phyloP scores from a whole-genome alignment of 805 yeast genomes.

The Dipodascopsis tothii region DNA sequence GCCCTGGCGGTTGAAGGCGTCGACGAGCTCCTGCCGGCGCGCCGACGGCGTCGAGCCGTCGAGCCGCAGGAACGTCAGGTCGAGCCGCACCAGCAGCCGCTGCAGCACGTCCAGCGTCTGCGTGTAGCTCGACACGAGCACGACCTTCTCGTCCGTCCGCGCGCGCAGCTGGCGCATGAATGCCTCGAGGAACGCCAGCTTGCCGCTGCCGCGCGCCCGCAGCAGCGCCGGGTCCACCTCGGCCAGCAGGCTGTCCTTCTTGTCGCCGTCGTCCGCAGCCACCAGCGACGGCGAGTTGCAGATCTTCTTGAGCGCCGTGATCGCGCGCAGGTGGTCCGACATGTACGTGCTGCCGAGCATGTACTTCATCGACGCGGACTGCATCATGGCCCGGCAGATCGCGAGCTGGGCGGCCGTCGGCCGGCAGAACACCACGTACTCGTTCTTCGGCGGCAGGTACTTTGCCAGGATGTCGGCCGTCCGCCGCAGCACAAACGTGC shows the following conservation, averaged over 20 bases:
- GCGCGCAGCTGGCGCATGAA: constrained; percentile 45
- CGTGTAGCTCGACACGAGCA: constrained; percentile 80
- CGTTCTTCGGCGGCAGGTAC: constrained; percentile 65
- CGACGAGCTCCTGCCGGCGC: constrained; percentile 58
- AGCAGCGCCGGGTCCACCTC: constrained; percentile 8
- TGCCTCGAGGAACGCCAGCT: constrained; percentile 52
- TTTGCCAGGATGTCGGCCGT: constrained; percentile 48
- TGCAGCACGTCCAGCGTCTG: constrained; percentile 77
- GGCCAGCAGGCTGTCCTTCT: constrained; percentile 1
- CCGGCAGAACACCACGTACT: constrained; percentile 64
- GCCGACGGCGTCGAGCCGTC: constrained; percentile 79
- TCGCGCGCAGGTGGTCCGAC: constrained; percentile 50
- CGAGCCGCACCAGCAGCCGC: constrained; percentile 42
- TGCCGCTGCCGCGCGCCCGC: constrained; percentile 43
- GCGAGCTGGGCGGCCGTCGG: constrained; percentile 59
- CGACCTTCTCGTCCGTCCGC: constrained; percentile 60
- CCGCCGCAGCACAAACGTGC: constrained; percentile 63
- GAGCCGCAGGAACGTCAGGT: constrained; percentile 50
- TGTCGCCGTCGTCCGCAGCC: constrained; percentile 40
- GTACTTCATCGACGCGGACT: constrained; percentile 29
- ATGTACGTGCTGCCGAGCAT: constrained; percentile 30
- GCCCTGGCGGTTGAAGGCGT: constrained; percentile 51
- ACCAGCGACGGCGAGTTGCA: constrained; percentile 75
- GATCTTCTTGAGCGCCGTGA: constrained; percentile 66
- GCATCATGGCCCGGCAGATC: constrained; percentile 47